These are phyloP conservation scores for Stemphylium vesicarium DNA, from an alignment of 2,329 filamentous ascomycete species.

Conservation along the genomic window DNA sequence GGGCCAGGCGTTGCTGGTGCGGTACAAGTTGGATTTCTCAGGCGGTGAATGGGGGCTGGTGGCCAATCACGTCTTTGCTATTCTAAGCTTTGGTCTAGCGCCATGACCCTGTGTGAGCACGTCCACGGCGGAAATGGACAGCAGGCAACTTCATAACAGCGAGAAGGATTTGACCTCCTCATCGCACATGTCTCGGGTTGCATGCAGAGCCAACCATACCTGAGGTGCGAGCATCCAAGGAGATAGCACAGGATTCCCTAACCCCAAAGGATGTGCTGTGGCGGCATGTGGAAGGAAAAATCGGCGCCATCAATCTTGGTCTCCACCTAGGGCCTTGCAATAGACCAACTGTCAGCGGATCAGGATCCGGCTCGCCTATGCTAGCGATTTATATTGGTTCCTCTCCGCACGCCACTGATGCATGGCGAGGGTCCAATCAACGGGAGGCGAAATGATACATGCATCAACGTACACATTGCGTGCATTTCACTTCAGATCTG, in stretches of 20 bases:
- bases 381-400: conserved; percentile 18
- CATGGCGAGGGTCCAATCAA: conserved; percentile 9
- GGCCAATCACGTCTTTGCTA: conserved; percentile 29
- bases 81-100: conserved; percentile 33
- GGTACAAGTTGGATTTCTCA: conserved; percentile 16
- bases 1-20: conserved; percentile 24
- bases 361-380: conserved; percentile 27
- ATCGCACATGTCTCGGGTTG: neutral
- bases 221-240: neutral
- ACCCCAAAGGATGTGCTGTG: conserved; percentile 10
- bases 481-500: neutral
- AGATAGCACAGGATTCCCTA: neutral
- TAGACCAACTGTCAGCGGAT: conserved; percentile 21
- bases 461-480: neutral
- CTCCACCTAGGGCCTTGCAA: conserved; percentile 15
- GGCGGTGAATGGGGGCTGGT: conserved; percentile 25
- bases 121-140: conserved; percentile 11
- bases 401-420: conserved; percentile 12
- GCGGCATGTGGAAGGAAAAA: conserved; percentile 19
- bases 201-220: conserved; percentile 5
- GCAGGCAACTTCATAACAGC: neutral
- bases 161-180: neutral
- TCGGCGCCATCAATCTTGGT: conserved; percentile 6
- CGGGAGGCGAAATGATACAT: neutral
- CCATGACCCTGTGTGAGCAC: conserved; percentile 8